These are phyloP conservation scores for Parasarocladium wereldwijsianum DNA, from an alignment of 2,329 filamentous ascomycete genomes.

Conservation along the genomic window DNA sequence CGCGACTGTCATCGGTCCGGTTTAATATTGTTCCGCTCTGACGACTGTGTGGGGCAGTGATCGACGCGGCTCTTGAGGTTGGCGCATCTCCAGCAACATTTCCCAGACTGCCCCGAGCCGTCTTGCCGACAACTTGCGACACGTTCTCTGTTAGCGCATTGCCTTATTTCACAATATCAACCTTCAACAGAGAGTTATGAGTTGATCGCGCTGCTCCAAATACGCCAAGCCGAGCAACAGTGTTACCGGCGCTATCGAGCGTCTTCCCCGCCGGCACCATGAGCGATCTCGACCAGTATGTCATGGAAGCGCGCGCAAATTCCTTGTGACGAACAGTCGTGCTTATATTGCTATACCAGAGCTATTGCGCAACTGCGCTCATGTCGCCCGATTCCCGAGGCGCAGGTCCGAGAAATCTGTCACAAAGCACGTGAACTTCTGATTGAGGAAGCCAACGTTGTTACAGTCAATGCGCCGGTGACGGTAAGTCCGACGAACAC, in stretches of 20 bases:
- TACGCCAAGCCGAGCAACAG: no score
- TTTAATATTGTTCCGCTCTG: no score
- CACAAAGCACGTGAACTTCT: conserved; percentile 92
- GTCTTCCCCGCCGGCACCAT: conserved; percentile 34
- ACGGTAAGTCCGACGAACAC: conserved; percentile 42
- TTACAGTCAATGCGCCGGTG: conserved; percentile 86
- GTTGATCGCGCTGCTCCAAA: conserved; percentile 1
- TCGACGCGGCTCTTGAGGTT: no score
- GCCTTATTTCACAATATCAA: no score
- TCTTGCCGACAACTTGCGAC: no score
- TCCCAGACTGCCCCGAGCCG: no score
- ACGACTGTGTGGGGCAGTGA: no score
- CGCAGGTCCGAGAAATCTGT: conserved; percentile 89
- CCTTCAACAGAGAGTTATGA: no score
- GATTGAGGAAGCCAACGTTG: conserved; percentile 95
- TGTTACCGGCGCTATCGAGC: conserved; percentile 1
- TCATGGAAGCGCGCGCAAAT: no score
- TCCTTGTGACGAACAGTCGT: conserved; percentile 8
- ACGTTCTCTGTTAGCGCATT: no score
- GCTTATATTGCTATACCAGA: conserved; percentile 29
- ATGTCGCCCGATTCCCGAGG: conserved; percentile 90
- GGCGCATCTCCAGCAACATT: no score
- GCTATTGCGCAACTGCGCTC: conserved; percentile 91
- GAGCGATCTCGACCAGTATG: conserved; percentile 88
- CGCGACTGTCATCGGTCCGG: no score